Base-by-base conservation (phyloP, 176 grass and related monocot genomes). In the Ensete glaucum region DNA sequence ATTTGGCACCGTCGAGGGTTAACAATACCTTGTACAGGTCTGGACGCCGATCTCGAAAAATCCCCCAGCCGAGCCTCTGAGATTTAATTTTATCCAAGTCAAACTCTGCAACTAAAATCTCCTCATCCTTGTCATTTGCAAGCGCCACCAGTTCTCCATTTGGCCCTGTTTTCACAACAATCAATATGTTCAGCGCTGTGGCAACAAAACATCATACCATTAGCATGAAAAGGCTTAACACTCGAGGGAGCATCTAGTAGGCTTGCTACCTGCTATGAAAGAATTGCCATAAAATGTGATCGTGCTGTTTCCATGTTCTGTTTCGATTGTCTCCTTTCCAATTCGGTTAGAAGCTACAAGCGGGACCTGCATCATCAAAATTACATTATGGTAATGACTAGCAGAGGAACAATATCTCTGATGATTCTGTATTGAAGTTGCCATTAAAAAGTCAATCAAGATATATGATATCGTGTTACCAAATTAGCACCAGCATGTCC, bases 401-500 rank as follows among this genome's bases (percentile, higher is more conserved):
- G 54, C 56, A 77, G 63, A 1, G 26, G n/a, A 15, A 74, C 19
- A 81, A 22, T 58, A 75, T 9, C 14, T 8, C 13, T 25, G 52
- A 64, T 71, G 65, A 62, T 6, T 20, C 34, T 62, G 19, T 1
- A 14, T 43, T 34, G 27, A 13, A 7, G 49, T 24, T 23, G 56
- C 7, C 23, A 9, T 10, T 20, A 14, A 27, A 27, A 2, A 19
- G 9, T 50, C 43, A 51, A 54, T 67, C 6, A 9, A 64, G 64
- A 50, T 57, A 11, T 22, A 65, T 69, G 0, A 80, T 43, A 75
- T 11, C 62, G 73, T 20, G 0, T 68, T 93, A 97, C 94, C 90
- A 94, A 84, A 81, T 94, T 98, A 70, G 95, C 95, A n/a, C 95
- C 90, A 25, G 90, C 84, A 79, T 94, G 95, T 20, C 90, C 95